phyloP scores from a whole-genome alignment of 306 rosid genomes.

The Citrullus mucosospermus region DNA sequence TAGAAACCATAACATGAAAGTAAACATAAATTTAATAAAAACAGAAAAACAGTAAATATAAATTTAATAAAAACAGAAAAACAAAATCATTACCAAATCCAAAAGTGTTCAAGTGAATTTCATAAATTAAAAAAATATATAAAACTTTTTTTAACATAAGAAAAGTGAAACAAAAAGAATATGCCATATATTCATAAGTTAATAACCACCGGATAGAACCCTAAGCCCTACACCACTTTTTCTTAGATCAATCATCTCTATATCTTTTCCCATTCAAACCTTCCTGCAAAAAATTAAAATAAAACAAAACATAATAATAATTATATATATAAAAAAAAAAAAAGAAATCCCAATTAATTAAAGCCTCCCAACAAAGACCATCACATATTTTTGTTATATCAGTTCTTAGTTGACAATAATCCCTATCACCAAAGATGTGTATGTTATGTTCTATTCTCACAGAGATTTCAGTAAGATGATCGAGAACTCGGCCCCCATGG shows the following conservation, averaged over 20 bases:
- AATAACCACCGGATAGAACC: not conserved
- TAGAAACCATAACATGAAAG: too few species aligned
- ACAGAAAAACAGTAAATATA: too few species aligned
- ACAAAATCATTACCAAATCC: too few species aligned
- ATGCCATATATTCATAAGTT: not conserved
- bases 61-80: too few species aligned
- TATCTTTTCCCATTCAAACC: not conserved
- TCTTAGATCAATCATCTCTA: not conserved
- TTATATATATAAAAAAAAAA: not conserved
- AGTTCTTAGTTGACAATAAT: not conserved
- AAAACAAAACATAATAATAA: not conserved
- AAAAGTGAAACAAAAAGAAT: not conserved
- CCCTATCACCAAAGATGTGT: not conserved
- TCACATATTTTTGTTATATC: not conserved
- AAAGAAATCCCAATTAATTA: not conserved
- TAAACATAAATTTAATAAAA: too few species aligned
- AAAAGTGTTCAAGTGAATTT: too few species aligned
- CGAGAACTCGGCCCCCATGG: conserved; percentile 30
- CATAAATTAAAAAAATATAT: too few species aligned
- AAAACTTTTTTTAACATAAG: too few species aligned
- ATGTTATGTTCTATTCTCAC: not conserved
- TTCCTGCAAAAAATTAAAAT: not conserved
- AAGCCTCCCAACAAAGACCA: not conserved
- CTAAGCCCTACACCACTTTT: not conserved
- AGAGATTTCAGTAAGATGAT: conserved; percentile 13